Conservation (phyloP, 768 basidiomycete genomes). For the Xerocomellus chrysenteron region DNA sequence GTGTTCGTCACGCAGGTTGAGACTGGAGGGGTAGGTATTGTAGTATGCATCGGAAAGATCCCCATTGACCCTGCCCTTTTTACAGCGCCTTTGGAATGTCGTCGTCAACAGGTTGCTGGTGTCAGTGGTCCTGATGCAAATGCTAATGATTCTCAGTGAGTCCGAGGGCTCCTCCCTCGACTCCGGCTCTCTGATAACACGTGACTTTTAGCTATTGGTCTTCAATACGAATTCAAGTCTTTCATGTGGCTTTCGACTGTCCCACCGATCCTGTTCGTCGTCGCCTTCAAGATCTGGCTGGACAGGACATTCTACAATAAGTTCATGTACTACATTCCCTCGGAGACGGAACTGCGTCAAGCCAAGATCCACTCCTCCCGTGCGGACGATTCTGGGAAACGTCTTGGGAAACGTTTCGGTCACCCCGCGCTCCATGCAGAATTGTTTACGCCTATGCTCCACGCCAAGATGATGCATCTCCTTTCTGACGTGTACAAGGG, state of each 20-base stretch:
- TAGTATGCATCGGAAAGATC: not conserved
- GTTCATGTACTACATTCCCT: constrained; percentile 86
- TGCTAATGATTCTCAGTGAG: constrained; percentile 84
- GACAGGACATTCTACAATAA: constrained; percentile 59
- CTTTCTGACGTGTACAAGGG: constrained; percentile 75
- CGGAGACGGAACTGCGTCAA: constrained; percentile 68
- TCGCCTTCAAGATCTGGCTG: constrained; percentile 84
- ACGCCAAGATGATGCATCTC: constrained; percentile 81
- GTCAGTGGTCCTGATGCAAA: constrained; percentile 83
- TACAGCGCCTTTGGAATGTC: constrained; percentile 90
- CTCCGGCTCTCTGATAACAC: not conserved
- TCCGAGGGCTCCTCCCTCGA: constrained; percentile 5
- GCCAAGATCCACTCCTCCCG: constrained; percentile 79
- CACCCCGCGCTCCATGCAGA: constrained; percentile 89
- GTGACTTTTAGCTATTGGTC: constrained; percentile 66
- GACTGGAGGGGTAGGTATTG: constrained; percentile 78
- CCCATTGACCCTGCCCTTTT: not conserved
- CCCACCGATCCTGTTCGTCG: constrained; percentile 80
- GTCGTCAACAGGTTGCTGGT: constrained; percentile 83
- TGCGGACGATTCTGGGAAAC: constrained; percentile 66
- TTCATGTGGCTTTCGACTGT: constrained; percentile 79
- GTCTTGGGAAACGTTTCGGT: constrained; percentile 89
- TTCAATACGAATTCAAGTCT: constrained; percentile 72
- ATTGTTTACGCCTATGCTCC: constrained; percentile 86
- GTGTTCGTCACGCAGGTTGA: constrained; percentile 88